Conservation (phyloP, 2,329 filamentous ascomycete species). For the Aspergillus tamarii region DNA sequence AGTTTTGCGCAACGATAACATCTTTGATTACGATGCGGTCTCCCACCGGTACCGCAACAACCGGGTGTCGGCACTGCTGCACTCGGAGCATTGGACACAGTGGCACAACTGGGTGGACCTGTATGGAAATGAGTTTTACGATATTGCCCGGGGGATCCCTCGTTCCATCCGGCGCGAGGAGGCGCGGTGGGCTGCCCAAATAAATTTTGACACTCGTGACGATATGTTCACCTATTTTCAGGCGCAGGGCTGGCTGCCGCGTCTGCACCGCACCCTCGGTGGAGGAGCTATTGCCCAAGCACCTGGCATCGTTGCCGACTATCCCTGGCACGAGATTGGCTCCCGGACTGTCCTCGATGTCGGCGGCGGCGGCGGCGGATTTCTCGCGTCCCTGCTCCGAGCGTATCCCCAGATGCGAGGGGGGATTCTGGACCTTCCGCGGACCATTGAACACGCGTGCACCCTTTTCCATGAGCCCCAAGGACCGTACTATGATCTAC, state of each 20-base stretch:
- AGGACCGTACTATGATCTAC: conserved; percentile 40
- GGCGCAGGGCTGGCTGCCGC: conserved; percentile 30
- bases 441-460: conserved; percentile 38
- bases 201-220: conserved; percentile 45
- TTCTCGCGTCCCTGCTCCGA: conserved; percentile 42
- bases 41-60: conserved; percentile 38
- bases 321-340: conserved; percentile 39
- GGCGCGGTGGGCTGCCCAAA: conserved; percentile 40
- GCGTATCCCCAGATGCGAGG: conserved; percentile 33
- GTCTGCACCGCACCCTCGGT: conserved; percentile 43
- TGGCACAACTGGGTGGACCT: conserved; percentile 51
- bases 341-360: conserved; percentile 41
- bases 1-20: conserved; percentile 2
- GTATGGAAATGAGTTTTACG: conserved; percentile 51
- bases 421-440: conserved; percentile 39
- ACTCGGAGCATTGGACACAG: conserved; percentile 47
- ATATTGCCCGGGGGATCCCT: conserved; percentile 44
- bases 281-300: conserved; percentile 42
- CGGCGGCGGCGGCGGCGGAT: conserved; percentile 45
- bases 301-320: conserved; percentile 40
- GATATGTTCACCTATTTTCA: conserved; percentile 48
- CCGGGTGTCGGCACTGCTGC: conserved; percentile 37
- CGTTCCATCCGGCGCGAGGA: no score
- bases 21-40: conserved; percentile 4
- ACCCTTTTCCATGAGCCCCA: conserved; percentile 27